phyloP scores from a whole-genome alignment of 345 rosid species.

The Moricandia moricandioides region DNA sequence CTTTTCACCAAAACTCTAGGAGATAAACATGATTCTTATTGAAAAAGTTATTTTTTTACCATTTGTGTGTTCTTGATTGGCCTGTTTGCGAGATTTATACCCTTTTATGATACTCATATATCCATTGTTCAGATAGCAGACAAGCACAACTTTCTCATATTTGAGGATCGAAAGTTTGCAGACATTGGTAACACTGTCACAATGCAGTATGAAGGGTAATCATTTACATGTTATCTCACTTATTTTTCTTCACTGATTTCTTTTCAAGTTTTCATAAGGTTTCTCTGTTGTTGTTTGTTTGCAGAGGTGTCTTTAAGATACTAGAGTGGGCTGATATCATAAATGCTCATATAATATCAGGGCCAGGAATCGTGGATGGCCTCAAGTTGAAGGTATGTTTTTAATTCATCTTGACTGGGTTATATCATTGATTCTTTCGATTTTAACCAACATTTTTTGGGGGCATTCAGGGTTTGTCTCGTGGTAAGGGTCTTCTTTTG shows the following conservation, averaged over 20 bases:
- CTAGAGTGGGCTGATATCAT: conserved; percentile 96
- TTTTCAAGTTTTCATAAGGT: background rate
- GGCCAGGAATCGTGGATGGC: conserved; percentile 95
- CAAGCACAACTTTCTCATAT: conserved; percentile 75
- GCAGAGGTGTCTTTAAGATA: conserved; percentile 81
- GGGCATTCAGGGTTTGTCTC: conserved; percentile 69
- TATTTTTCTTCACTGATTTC: background rate
- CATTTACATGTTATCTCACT: background rate
- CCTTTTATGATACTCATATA: background rate
- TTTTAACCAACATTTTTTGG: background rate
- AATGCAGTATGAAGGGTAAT: conserved; percentile 95
- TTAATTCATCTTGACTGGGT: background rate
- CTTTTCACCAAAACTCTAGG: background rate
- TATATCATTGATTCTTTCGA: background rate
- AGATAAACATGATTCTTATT: background rate
- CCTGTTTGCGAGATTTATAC: background rate
- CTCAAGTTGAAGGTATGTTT: conserved; percentile 72
- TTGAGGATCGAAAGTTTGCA: conserved; percentile 98
- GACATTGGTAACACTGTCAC: conserved; percentile 99
- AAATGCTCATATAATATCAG: conserved; percentile 87
- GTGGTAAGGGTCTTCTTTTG: conserved; percentile 80
- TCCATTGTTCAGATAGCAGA: conserved; percentile 67
- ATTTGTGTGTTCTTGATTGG: background rate
- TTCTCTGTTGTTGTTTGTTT: background rate
- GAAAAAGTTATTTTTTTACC: background rate